Evolutionary conservation across 106 monocot species (phyloP).

Genomic region (Xerophyta viscosa): DNA sequence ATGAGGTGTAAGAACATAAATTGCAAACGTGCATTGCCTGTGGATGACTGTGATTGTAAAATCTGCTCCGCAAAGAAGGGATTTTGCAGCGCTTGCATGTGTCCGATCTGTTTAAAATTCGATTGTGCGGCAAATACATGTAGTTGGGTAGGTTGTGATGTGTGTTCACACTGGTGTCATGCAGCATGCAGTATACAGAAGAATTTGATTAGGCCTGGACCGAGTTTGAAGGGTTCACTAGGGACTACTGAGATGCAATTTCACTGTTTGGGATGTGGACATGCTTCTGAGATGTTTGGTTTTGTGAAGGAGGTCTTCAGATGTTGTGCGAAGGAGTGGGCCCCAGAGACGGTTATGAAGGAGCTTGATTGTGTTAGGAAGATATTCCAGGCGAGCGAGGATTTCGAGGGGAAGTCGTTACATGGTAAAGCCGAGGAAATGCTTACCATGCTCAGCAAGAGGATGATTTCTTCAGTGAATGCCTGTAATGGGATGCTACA

Average conservation of each 20-base stretch:
- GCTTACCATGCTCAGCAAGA: slow-evolving; percentile 55
- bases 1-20: slow-evolving; percentile 59
- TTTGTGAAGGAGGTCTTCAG: slow-evolving; percentile 94
- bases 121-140: slow-evolving; percentile 92
- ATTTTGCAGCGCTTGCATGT: slow-evolving; percentile 91
- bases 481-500: slow-evolving; percentile 64
- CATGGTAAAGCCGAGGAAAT: slow-evolving; percentile 58
- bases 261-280: slow-evolving; percentile 79
- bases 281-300: slow-evolving; percentile 93
- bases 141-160: slow-evolving; percentile 95
- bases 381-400: slow-evolving; percentile 71
- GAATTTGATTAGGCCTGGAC: slow-evolving; percentile 73
- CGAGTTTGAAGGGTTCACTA: slow-evolving; percentile 39
- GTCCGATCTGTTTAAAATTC: slow-evolving; percentile 76
- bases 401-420: slow-evolving; percentile 74
- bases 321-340: slow-evolving; percentile 89
- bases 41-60: slow-evolving; percentile 92
- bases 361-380: slow-evolving; percentile 85
- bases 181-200: slow-evolving; percentile 68
- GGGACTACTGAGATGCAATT: slow-evolving; percentile 91
- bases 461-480: slow-evolving; percentile 41
- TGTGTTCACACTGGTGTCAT: slow-evolving; percentile 97
- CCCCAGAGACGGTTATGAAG: slow-evolving; percentile 63
- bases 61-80: slow-evolving; percentile 74
- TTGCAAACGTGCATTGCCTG: slow-evolving; percentile 57